Conservation (phyloP, 805 yeast species). For the Hagleromyces aurorensis region DNA sequence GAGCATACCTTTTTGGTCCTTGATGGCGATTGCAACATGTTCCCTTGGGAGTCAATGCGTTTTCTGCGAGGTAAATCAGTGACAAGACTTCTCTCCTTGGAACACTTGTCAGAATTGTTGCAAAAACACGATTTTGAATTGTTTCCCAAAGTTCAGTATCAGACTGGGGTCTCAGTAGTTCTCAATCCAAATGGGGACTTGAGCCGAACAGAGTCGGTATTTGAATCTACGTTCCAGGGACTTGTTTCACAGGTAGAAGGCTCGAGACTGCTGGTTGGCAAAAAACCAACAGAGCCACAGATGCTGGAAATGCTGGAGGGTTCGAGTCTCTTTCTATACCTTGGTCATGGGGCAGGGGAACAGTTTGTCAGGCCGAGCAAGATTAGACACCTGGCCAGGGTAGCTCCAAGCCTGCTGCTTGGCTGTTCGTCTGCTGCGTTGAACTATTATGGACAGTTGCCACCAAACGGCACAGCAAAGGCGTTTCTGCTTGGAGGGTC, state of each 20-base stretch:
- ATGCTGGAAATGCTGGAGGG: constrained; percentile 37
- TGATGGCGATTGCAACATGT: constrained; percentile 51
- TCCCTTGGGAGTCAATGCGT: constrained; percentile 89
- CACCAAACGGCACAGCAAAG: constrained; percentile 68
- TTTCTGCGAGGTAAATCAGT: constrained; percentile 47
- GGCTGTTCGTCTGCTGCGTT: constrained; percentile 89
- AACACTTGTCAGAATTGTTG: constrained; percentile 36
- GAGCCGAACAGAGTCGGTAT: constrained; percentile 51
- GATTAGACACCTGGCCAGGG: constrained; percentile 35
- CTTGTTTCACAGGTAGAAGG: constrained; percentile 21
- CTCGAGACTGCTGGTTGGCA: constrained; percentile 51
- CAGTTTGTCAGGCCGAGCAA: constrained; percentile 56
- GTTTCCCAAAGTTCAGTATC: constrained; percentile 17
- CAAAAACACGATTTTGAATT: constrained; percentile 9
- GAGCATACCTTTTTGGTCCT: constrained; percentile 64
- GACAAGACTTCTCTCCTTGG: constrained; percentile 68
- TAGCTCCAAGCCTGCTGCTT: constrained; percentile 60
- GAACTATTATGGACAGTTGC: constrained; percentile 48
- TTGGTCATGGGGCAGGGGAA: constrained; percentile 98
- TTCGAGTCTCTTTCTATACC: constrained; percentile 54
- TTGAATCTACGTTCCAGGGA: constrained; percentile 37
- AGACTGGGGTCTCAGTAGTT: constrained; percentile 45
- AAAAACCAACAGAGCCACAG: constrained; percentile 49
- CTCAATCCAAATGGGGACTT: constrained; percentile 83
- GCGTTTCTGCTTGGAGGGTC: constrained; percentile 75